Evolutionary conservation across 441 rosid genomes (phyloP).

Genomic region (Populus hybrid): DNA sequence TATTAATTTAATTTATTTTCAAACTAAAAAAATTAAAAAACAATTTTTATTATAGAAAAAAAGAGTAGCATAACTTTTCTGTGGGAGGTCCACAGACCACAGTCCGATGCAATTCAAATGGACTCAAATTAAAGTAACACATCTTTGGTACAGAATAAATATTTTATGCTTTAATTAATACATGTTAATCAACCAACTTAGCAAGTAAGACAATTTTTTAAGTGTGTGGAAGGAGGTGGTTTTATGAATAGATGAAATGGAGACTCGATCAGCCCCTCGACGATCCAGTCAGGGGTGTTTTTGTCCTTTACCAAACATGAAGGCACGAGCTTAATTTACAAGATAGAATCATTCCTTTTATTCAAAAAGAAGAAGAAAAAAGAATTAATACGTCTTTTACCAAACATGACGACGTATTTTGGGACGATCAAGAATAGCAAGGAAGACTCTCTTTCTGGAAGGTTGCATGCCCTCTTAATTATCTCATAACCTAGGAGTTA

Average conservation of each 20-base stretch:
- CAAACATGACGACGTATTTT: not conserved
- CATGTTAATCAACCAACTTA: too few species aligned
- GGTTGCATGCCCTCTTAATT: not conserved
- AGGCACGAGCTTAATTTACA: not conserved
- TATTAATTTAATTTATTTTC: too few species aligned
- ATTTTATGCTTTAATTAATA: conserved; percentile 12
- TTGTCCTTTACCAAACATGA: not conserved
- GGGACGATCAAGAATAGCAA: not conserved
- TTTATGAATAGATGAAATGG: not conserved
- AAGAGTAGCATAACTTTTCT: conserved; percentile 20
- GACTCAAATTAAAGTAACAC: conserved; percentile 9
- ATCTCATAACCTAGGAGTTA: too few species aligned
- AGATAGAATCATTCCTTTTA: not conserved
- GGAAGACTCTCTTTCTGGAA: not conserved
- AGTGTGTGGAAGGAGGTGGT: conserved; percentile 20
- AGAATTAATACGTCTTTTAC: too few species aligned
- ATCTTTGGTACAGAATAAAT: conserved; percentile 14
- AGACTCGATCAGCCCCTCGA: not conserved
- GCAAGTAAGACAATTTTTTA: not conserved
- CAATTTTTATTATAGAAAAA: too few species aligned
- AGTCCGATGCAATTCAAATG: conserved; percentile 18
- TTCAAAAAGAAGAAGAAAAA: too few species aligned
- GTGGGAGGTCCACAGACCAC: conserved; percentile 8
- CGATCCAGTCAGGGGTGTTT: not conserved
- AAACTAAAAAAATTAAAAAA: too few species aligned